Evolutionary conservation across 163 green algal genomes (phyloP).

Genomic region (Picocystis sp.): DNA sequence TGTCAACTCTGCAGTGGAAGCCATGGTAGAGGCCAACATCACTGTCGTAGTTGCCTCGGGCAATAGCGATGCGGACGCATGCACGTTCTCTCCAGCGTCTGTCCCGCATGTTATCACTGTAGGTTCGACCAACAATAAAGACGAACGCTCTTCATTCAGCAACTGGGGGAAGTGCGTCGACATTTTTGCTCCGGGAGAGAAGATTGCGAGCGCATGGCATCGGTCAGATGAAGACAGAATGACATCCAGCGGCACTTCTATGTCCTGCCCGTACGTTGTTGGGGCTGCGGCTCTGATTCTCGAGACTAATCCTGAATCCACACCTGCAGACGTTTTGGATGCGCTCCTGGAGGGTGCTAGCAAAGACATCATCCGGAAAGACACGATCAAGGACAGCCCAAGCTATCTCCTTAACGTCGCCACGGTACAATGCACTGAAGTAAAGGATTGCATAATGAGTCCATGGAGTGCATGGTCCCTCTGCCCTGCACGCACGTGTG

Average conservation of each 20-base stretch:
- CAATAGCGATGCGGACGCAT: conserved; percentile 46
- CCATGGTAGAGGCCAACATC: conserved; percentile 17
- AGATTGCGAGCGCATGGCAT: conserved; percentile 11
- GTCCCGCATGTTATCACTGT: conserved; percentile 29
- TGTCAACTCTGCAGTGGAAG: conserved; percentile 15
- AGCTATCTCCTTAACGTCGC: too few relatives aligned
- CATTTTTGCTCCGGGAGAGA: conserved; percentile 13
- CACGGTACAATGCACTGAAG: too few relatives aligned
- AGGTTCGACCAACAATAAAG: neutral
- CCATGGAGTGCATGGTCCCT: too few relatives aligned
- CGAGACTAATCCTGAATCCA: neutral
- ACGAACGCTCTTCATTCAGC: conserved; percentile 4
- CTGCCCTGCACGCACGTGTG: too few relatives aligned
- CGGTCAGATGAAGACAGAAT: conserved; percentile 4
- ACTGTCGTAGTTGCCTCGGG: conserved; percentile 33
- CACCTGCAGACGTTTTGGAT: too few relatives aligned
- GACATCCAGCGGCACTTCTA: neutral
- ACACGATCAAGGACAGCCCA: too few relatives aligned
- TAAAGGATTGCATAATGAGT: too few relatives aligned
- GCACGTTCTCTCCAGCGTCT: conserved; percentile 30
- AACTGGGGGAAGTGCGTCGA: conserved; percentile 16
- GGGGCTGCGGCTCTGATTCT: conserved; percentile 3
- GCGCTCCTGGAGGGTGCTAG: too few relatives aligned
- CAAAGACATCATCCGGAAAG: too few relatives aligned
- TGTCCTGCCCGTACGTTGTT: neutral